These are phyloP conservation scores for Primulina huaijiensis DNA, from an alignment of 257 asterid species.

Conservation along the genomic window DNA sequence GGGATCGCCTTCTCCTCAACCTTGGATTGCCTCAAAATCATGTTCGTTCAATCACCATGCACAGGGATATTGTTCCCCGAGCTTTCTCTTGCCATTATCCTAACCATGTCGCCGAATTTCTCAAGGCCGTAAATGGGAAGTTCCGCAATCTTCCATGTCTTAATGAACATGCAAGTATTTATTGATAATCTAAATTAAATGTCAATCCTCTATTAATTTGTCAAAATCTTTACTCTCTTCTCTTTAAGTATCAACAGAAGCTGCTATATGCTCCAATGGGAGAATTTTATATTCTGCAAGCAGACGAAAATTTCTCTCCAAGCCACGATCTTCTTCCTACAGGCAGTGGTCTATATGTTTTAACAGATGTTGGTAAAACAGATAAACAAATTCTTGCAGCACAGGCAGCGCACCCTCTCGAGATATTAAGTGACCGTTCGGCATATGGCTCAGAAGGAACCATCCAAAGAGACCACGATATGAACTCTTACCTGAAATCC, in stretches of 20 bases:
- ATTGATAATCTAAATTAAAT: not conserved
- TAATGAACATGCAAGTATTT: conserved; percentile 52
- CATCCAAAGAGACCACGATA: conserved; percentile 87
- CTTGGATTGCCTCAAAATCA: conserved; percentile 78
- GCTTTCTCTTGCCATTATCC: conserved; percentile 96
- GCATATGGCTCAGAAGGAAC: conserved; percentile 87
- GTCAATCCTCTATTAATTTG: not conserved
- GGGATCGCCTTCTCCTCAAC: conserved; percentile 59
- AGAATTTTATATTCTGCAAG: conserved; percentile 83
- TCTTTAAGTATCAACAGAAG: conserved; percentile 43
- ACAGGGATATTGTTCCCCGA: conserved; percentile 92
- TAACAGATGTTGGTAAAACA: conserved; percentile 44
- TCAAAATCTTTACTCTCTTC: not conserved
- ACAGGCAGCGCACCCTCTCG: conserved; percentile 78
- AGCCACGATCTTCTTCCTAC: conserved; percentile 85
- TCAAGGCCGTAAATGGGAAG: conserved; percentile 79
- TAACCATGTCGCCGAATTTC: conserved; percentile 80
- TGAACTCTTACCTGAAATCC: conserved; percentile 67
- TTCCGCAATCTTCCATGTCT: conserved; percentile 88
- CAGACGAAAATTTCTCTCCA: conserved; percentile 76
- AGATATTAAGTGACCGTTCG: conserved; percentile 74
- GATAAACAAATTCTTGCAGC: conserved; percentile 73
- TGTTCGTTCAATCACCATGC: conserved; percentile 75
- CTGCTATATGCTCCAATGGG: conserved; percentile 84
- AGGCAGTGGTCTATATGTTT: conserved; percentile 74